Conservation (phyloP, 768 basidiomycete genomes). For the Podaxis sp. region DNA sequence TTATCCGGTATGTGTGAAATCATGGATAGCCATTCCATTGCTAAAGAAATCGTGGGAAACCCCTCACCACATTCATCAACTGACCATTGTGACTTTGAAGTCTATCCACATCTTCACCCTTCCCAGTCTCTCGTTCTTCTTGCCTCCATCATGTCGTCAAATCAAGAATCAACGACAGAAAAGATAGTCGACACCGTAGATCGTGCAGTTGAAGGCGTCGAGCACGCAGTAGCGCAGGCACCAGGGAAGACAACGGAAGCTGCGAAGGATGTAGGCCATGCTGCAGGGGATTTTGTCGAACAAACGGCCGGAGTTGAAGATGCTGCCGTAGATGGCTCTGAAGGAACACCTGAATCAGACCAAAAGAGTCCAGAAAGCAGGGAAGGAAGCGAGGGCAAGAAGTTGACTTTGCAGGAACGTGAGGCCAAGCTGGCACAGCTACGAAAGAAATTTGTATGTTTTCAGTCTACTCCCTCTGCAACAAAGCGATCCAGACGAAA, state of each 20-base stretch:
- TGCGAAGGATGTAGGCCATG: conserved; percentile 21
- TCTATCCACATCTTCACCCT: not conserved
- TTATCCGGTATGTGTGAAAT: too few relatives aligned
- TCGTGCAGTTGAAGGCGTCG: conserved; percentile 9
- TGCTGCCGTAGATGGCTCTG: not conserved
- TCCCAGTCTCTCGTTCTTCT: not conserved
- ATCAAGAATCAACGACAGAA: not conserved
- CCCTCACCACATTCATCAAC: not conserved
- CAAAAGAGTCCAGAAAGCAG: conserved; percentile 21
- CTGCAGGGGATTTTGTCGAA: conserved; percentile 25
- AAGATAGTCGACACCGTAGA: conserved; percentile 23
- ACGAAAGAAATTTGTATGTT: conserved; percentile 72
- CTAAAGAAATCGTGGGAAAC: not conserved
- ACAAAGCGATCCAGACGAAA: not conserved
- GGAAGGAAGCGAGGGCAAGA: conserved; percentile 19
- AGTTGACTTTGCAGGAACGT: conserved; percentile 63
- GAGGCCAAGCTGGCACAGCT: conserved; percentile 75
- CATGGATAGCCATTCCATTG: too few relatives aligned
- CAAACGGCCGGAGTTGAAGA: conserved; percentile 21
- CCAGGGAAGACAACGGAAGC: conserved; percentile 17
- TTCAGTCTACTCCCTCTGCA: not conserved
- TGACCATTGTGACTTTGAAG: not conserved
- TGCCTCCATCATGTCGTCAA: not conserved
- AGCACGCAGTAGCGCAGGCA: conserved; percentile 15
- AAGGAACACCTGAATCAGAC: conserved; percentile 14